Conservation (phyloP, 495 filamentous ascomycete species). For the Xylaria scruposa region DNA sequence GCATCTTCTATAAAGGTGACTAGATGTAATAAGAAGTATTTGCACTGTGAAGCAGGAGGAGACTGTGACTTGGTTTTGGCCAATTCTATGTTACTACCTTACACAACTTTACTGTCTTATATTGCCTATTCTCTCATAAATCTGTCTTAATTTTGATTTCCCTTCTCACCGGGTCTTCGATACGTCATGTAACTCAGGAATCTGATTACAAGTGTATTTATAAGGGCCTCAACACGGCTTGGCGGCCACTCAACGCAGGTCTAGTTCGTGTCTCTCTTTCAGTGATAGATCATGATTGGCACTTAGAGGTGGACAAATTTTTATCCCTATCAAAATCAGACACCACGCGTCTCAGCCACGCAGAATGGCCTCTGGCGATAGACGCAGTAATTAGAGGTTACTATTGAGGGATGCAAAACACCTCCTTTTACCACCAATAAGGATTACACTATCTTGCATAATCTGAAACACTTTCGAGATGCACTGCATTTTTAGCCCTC, state of each 20-base stretch:
- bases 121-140: no score
- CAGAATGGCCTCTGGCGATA: neutral
- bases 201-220: neutral
- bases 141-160: no score
- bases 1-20: neutral
- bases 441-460: neutral
- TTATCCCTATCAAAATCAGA: neutral
- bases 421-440: neutral
- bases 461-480: neutral
- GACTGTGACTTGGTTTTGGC: no score
- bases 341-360: neutral
- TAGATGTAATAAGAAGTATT: neutral
- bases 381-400: neutral
- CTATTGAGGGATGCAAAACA: neutral
- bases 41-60: no score
- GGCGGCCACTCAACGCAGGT: neutral
- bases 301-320: neutral
- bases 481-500: slow-evolving; percentile 7
- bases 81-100: no score
- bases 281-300: neutral
- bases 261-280: neutral
- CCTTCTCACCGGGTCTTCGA: neutral
- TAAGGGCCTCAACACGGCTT: neutral
- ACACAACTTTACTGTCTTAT: no score
- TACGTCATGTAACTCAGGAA: neutral